Evolutionary conservation across 441 rosid genomes (phyloP), one percentile per base, ranked within the genome.

Genomic region (Bocquillonia castaneifolia): DNA sequence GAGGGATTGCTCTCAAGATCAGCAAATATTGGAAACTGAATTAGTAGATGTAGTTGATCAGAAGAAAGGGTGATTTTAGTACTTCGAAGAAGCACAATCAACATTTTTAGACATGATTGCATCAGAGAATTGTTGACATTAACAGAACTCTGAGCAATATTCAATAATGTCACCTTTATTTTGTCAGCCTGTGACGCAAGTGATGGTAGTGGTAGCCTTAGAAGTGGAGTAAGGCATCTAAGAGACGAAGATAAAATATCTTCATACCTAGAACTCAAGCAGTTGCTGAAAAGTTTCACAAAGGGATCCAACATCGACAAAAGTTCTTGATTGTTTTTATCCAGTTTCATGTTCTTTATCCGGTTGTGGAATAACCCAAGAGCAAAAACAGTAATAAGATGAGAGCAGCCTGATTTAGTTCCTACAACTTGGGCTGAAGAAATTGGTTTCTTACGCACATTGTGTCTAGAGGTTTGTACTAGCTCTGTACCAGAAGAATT

Each of bases 241-340:
- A 95, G 84, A 52, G 93, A 84, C 53, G 87, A 79, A 23, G 95
- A 83, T 52, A 95, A 77, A 70, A 92, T 73, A 74, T 89, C 89
- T 82, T 92, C 96, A 74, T 89, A 90, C 75, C 87, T 89, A 14
- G 97, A 89, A 80, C 85, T 80, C 93, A 95, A 79, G 83, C 95
- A 90, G 60, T 73, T 75, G 50, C 92, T 81, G 53, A 92, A 80
- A 65, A 89, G 76, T 70, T 74, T 77, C 62, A 95, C 85, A 75
- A 95, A 95, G 17, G 99, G 94, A 80, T 90, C 97, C 85, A 92
- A 79, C 97, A 78, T 90, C 2, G 91, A 81, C 55, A 88, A 68
- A 48, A 86, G 76, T 59, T 80, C 73, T 67, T 67, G 78, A 76
- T 84, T 69, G 66, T 75, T 74, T 67, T 78, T 78, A 70, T 77